These are phyloP conservation scores for Pisolithus albus DNA, from an alignment of 768 basidiomycete genomes.

Conservation along the genomic window DNA sequence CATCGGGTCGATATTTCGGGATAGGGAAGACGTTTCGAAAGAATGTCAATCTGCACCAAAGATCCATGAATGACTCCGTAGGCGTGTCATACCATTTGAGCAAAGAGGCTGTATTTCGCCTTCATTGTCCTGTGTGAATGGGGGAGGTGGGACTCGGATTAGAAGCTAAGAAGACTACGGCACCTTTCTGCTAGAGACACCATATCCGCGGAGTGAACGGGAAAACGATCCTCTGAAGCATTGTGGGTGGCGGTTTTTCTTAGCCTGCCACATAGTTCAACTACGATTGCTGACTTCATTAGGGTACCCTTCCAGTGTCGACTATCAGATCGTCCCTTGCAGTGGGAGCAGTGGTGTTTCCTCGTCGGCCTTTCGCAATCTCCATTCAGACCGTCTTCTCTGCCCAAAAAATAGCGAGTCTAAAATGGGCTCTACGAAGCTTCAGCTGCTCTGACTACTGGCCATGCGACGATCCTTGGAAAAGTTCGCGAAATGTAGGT, in stretches of 20 bases:
- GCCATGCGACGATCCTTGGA: constrained; percentile 17
- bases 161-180: constrained; percentile 13
- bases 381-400: neutral
- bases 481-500: constrained; percentile 14
- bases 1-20: neutral
- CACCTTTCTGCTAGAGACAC: constrained; percentile 1
- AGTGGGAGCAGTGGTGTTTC: neutral
- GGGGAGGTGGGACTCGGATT: constrained; percentile 6
- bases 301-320: neutral
- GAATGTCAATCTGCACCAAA: neutral
- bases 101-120: constrained; percentile 4
- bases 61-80: neutral
- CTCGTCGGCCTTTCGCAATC: neutral
- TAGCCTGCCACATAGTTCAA: neutral
- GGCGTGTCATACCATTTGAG: neutral
- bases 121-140: constrained; percentile 15
- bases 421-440: neutral
- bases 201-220: constrained; percentile 23
- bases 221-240: neutral
- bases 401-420: neutral
- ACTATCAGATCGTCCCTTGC: neutral
- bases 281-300: neutral
- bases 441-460: constrained; percentile 15
- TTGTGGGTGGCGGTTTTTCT: neutral
- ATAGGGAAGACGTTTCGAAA: neutral